These are phyloP conservation scores for Tothia fuscella DNA, from an alignment of 2,329 filamentous ascomycete genomes.

Conservation along the genomic window DNA sequence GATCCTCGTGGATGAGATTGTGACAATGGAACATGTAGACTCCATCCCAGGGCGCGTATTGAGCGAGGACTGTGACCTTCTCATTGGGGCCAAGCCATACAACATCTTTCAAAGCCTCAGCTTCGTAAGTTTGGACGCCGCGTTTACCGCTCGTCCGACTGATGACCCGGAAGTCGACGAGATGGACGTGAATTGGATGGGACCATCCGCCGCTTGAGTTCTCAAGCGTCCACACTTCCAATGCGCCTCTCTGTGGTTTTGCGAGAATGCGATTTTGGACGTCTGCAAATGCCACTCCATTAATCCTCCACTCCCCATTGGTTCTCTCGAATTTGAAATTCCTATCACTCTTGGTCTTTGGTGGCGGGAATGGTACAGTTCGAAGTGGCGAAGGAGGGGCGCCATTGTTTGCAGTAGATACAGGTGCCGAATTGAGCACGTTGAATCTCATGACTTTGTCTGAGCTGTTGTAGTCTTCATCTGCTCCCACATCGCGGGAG, in stretches of 20 bases:
- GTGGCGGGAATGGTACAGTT: constrained; percentile 18
- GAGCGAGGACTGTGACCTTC: constrained; percentile 18
- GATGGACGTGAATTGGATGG: constrained; percentile 45
- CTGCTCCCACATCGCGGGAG: constrained; percentile 29
- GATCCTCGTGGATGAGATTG: constrained; percentile 33
- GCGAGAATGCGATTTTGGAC: constrained; percentile 23
- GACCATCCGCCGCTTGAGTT: constrained; percentile 40
- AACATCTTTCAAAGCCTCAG: constrained; percentile 41
- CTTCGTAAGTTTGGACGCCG: constrained; percentile 40
- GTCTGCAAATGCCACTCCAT: constrained; percentile 24
- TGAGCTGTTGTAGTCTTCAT: constrained; percentile 39
- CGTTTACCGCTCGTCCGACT: constrained; percentile 32
- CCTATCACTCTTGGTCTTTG: constrained; percentile 18
- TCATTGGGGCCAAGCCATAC: constrained; percentile 9
- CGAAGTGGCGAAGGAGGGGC: constrained; percentile 19
- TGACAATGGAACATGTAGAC: constrained; percentile 37
- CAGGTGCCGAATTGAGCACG: constrained; percentile 26
- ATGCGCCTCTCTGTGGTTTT: constrained; percentile 21
- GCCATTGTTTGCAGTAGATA: constrained; percentile 17
- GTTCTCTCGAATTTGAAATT: constrained; percentile 23
- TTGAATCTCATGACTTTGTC: constrained; percentile 30
- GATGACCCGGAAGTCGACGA: constrained; percentile 46
- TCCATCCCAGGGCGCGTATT: constrained; percentile 32
- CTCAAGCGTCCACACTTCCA: constrained; percentile 26
- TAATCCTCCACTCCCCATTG: constrained; percentile 21